These are phyloP conservation scores for Mucor sp. DNA, from an alignment of 371 early-diverging fungal species.

Conservation along the genomic window DNA sequence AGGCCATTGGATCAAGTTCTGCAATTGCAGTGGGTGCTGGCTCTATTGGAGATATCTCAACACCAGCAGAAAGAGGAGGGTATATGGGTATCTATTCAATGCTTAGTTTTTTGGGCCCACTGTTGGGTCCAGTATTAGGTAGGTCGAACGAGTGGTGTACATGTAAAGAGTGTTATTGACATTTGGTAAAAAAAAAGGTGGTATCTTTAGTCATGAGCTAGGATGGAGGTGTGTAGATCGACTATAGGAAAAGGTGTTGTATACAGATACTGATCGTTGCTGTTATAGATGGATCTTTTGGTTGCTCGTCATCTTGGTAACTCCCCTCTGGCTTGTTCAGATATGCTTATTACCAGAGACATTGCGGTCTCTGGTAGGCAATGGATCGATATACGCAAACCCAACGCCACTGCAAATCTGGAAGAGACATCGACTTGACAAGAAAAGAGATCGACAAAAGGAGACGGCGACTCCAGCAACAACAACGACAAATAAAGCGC, in stretches of 20 bases:
- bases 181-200: conserved; percentile 16
- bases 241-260: too few species aligned
- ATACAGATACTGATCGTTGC: too few species aligned
- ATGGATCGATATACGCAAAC: conserved; percentile 31
- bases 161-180: not conserved
- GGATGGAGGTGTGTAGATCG: conserved; percentile 38
- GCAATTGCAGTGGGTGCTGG: conserved; percentile 72
- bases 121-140: conserved; percentile 52
- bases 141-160: not conserved
- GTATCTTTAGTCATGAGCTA: conserved; percentile 28
- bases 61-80: conserved; percentile 63
- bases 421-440: not conserved
- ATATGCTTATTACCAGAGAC: conserved; percentile 67
- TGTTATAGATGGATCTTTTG: conserved; percentile 56
- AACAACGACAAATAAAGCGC: too few species aligned
- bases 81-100: conserved; percentile 60
- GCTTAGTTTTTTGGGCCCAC: conserved; percentile 35
- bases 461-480: too few species aligned
- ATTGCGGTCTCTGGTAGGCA: conserved; percentile 42
- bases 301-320: conserved; percentile 54
- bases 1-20: conserved; percentile 68
- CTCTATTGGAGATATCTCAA: conserved; percentile 65
- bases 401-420: conserved; percentile 27
- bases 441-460: not conserved
- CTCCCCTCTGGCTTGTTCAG: conserved; percentile 45